A percentile compares a stretch with the other conserved stretches of the same genome.
phyloP scores from a whole-genome alignment of 2,329 filamentous ascomycete species.

The Rutstroemia sydowiana region DNA sequence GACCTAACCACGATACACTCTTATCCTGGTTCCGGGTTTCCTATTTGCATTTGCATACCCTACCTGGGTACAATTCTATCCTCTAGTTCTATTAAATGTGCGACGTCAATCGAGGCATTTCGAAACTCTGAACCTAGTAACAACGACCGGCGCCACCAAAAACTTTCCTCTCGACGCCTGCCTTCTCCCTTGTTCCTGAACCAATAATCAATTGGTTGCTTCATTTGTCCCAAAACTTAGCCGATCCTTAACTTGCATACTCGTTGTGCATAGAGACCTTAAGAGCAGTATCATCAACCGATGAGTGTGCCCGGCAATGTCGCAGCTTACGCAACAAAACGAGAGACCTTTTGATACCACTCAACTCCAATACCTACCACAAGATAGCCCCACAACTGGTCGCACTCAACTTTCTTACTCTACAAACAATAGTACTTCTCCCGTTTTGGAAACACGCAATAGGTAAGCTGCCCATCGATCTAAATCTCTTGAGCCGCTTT shows the following conservation, averaged over 20 bases:
- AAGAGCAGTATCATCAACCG: constrained; percentile 22
- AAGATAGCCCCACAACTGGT: constrained; percentile 26
- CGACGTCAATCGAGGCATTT: constrained; percentile 27
- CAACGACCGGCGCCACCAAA: constrained; percentile 15
- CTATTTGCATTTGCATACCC: constrained; percentile 8
- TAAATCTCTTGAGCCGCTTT: constrained; percentile 8
- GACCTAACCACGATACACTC: constrained; percentile 7
- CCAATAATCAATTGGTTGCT: constrained; percentile 16
- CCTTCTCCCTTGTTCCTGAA: constrained; percentile 11
- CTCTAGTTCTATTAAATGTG: constrained; percentile 21
- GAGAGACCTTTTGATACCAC: constrained; percentile 23
- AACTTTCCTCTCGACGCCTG: constrained; percentile 5
- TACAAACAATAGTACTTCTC: constrained; percentile 21
- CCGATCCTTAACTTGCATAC: constrained; percentile 16
- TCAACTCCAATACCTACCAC: constrained; percentile 21
- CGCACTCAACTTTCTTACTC: constrained; percentile 19
- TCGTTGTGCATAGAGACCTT: constrained; percentile 19
- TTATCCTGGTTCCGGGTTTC: constrained; percentile 5
- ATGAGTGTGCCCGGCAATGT: constrained; percentile 8
- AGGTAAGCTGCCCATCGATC: constrained; percentile 20
- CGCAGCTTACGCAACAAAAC: constrained; percentile 23
- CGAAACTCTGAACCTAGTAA: constrained; percentile 24
- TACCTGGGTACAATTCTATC: constrained; percentile 23
- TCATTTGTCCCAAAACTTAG: constrained; percentile 12
- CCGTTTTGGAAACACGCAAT: constrained; percentile 21